Conservation (phyloP, 2,329 filamentous ascomycete species). For the Geosmithia flava region DNA sequence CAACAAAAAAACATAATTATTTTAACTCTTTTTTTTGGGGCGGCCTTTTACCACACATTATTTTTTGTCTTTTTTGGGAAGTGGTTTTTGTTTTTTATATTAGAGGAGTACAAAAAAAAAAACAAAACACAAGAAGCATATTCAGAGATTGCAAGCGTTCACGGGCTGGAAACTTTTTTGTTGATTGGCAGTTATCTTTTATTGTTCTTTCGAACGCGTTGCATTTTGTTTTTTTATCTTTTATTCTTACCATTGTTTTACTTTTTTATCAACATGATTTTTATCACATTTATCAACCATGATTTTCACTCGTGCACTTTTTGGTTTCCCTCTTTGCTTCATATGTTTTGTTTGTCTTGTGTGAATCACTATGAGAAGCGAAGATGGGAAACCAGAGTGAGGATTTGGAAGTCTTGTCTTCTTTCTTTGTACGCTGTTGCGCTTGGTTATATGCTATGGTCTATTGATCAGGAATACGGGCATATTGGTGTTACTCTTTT, state of each 20-base stretch:
- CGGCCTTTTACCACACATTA: not conserved
- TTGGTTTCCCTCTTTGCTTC: not conserved
- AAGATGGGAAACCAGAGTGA: no score
- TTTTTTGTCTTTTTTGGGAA: not conserved
- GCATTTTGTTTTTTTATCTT: not conserved
- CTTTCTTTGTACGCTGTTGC: no score
- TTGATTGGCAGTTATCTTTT: not conserved
- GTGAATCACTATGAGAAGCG: no score
- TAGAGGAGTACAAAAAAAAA: constrained; percentile 4
- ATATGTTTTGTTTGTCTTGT: no score
- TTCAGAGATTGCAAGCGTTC: constrained; percentile 1
- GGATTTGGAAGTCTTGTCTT: no score
- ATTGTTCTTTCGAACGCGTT: not conserved
- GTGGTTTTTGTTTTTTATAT: not conserved
- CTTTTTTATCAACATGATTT: not conserved
- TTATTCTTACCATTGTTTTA: not conserved
- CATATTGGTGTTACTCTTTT: no score
- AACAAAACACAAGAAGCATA: not conserved
- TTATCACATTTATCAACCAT: not conserved
- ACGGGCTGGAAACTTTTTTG: constrained; percentile 1
- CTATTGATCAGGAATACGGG: no score
- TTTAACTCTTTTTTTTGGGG: constrained; percentile 1
- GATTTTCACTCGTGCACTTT: not conserved
- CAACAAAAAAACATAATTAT: not conserved
- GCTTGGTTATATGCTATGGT: no score